These are phyloP conservation scores for Quercus gilva DNA, from an alignment of 306 rosid species.

Conservation along the genomic window DNA sequence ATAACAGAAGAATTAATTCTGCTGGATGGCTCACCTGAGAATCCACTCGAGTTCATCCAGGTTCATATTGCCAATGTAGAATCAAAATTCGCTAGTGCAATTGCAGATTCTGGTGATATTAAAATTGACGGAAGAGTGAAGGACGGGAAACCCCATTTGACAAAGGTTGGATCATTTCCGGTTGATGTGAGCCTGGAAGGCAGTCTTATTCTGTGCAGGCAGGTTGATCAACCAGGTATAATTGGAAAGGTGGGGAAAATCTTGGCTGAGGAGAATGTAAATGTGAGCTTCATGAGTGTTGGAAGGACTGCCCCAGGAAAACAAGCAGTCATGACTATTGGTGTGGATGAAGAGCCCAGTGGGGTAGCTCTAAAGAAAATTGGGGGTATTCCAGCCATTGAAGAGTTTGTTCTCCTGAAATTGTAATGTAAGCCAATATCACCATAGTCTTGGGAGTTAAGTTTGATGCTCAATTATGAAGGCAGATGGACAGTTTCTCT, in stretches of 20 bases:
- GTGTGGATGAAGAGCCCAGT: conserved; percentile 85
- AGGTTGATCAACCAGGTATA: conserved; percentile 98
- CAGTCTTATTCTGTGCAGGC: conserved; percentile 85
- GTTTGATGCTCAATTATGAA: not conserved
- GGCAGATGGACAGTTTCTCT: no score
- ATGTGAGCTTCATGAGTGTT: conserved; percentile 97
- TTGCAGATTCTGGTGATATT: conserved; percentile 83
- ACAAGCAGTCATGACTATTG: conserved; percentile 98
- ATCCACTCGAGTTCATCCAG: conserved; percentile 73
- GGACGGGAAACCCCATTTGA: conserved; percentile 87
- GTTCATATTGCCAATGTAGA: conserved; percentile 96
- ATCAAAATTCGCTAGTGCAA: conserved; percentile 88
- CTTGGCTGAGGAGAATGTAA: conserved; percentile 85
- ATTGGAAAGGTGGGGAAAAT: conserved; percentile 85
- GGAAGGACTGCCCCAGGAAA: conserved; percentile 95
- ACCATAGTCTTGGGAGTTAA: not conserved
- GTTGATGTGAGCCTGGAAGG: conserved; percentile 97
- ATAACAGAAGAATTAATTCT: conserved; percentile 74
- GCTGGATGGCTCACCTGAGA: conserved; percentile 90
- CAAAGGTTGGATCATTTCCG: conserved; percentile 89
- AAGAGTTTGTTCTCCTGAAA: conserved; percentile 91
- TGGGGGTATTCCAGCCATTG: conserved; percentile 79
- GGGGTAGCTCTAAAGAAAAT: conserved; percentile 74
- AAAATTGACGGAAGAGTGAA: conserved; percentile 86
- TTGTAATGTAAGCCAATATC: conserved; percentile 37